Percentiles rank a stretch among this genome's conserved stretches.
These are phyloP conservation scores for Penicillium sp. DNA, from an alignment of 2,329 filamentous ascomycete genomes.

Conservation along the genomic window DNA sequence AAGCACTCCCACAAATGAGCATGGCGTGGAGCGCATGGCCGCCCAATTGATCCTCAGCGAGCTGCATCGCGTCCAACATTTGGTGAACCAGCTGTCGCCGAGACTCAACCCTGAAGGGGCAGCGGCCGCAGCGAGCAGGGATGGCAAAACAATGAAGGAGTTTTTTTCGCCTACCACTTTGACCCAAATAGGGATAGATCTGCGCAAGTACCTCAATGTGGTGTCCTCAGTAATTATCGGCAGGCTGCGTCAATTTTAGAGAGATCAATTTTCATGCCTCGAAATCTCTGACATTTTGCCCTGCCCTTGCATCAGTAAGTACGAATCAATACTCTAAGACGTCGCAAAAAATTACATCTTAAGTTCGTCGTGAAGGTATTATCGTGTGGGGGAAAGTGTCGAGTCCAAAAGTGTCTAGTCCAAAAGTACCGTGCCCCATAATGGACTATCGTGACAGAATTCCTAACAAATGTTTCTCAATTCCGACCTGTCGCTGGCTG, in stretches of 20 bases:
- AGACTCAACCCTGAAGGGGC: background rate
- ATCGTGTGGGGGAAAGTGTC: too few relatives aligned
- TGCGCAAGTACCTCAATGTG: background rate
- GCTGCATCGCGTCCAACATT: background rate
- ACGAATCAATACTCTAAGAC: too few relatives aligned
- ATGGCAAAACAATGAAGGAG: background rate
- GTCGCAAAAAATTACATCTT: too few relatives aligned
- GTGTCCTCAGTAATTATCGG: background rate
- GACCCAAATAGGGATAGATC: background rate
- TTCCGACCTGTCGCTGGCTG: too few relatives aligned
- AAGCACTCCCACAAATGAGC: background rate
- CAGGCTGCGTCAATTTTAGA: background rate
- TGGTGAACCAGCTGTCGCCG: background rate
- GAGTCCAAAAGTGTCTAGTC: too few relatives aligned
- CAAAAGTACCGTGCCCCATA: too few relatives aligned
- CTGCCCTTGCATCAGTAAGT: too few relatives aligned
- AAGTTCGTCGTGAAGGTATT: too few relatives aligned
- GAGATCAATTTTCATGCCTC: background rate
- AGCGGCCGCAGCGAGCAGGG: background rate
- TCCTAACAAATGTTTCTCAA: too few relatives aligned
- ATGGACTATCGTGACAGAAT: too few relatives aligned
- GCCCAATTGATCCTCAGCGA: background rate
- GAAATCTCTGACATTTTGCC: too few relatives aligned
- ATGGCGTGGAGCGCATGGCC: background rate
- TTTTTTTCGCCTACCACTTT: background rate